phyloP scores from a whole-genome alignment of 495 filamentous ascomycete species.

The Hamigera avellanea region DNA sequence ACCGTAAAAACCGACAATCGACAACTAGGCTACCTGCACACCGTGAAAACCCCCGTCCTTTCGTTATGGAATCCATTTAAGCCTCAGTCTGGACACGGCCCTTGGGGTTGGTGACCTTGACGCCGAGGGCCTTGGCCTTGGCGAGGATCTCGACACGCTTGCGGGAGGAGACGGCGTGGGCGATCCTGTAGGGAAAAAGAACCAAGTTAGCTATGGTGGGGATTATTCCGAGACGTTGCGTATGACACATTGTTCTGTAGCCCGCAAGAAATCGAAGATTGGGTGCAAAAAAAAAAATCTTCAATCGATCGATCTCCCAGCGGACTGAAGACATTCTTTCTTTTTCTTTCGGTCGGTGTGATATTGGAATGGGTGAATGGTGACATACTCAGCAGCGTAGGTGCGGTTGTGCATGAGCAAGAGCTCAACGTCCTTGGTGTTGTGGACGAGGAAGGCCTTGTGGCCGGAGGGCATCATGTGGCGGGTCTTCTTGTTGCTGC shows the following conservation, averaged over 20 bases:
- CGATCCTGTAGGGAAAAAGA: constrained; percentile 56
- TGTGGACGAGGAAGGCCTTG: constrained; percentile 99
- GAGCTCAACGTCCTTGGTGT: constrained; percentile 87
- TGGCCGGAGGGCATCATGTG: constrained; percentile 98
- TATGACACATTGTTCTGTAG: too few relatives aligned
- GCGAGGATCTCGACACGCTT: constrained; percentile 96
- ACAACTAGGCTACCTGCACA: constrained; percentile 13
- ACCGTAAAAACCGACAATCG: constrained; percentile 9
- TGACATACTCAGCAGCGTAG: constrained; percentile 90
- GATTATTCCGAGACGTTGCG: not conserved
- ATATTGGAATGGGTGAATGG: too few relatives aligned
- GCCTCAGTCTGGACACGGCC: constrained; percentile 96
- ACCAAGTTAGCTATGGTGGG: not conserved
- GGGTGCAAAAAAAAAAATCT: too few relatives aligned
- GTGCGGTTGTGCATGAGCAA: constrained; percentile 99
- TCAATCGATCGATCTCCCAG: too few relatives aligned
- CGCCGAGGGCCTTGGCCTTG: constrained; percentile 88
- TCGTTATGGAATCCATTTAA: constrained; percentile 43
- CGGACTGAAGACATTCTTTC: too few relatives aligned
- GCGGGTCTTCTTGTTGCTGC: constrained; percentile 95
- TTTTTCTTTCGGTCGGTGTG: too few relatives aligned
- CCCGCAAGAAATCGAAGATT: too few relatives aligned
- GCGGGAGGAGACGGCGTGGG: constrained; percentile 90
- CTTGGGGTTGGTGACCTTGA: constrained; percentile 99
- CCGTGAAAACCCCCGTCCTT: constrained; percentile 10